Percentiles rank a stretch among this genome's conserved stretches.
Evolutionary conservation across 768 basidiomycete genomes (phyloP).

Genomic region (Russula vinacea): DNA sequence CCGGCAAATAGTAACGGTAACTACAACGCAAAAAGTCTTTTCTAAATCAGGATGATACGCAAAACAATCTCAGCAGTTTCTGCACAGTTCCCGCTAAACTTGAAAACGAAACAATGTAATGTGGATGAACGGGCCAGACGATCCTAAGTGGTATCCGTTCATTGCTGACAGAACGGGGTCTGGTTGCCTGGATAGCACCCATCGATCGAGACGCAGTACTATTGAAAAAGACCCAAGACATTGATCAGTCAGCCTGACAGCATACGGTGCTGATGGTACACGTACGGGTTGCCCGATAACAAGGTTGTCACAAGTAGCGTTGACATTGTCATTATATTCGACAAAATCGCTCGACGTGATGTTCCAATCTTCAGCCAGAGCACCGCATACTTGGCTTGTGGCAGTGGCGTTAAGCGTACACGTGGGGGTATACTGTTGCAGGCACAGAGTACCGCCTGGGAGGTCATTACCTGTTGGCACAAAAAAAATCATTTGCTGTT

Average conservation of each 20-base stretch:
- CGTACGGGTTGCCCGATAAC: slow-evolving; percentile 8
- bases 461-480: slow-evolving; percentile 1
- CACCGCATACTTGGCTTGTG: slow-evolving; percentile 5
- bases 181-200: slow-evolving; percentile 7
- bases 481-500: neutral
- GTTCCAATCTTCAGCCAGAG: neutral
- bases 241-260: neutral
- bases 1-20: no score
- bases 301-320: slow-evolving; percentile 15
- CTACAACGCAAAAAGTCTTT: no score
- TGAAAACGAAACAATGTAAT: neutral
- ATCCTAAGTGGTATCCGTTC: neutral
- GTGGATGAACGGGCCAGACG: neutral
- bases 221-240: neutral
- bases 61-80: neutral
- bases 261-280: neutral
- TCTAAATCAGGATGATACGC: neutral
- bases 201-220: slow-evolving; percentile 19
- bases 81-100: neutral
- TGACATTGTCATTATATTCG: slow-evolving; percentile 17
- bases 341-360: neutral
- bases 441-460: neutral
- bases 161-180: neutral
- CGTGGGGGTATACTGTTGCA: neutral
- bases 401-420: slow-evolving; percentile 25